These are phyloP conservation scores for Vigna reflexopilosa DNA, from an alignment of 306 rosid species.

Conservation along the genomic window DNA sequence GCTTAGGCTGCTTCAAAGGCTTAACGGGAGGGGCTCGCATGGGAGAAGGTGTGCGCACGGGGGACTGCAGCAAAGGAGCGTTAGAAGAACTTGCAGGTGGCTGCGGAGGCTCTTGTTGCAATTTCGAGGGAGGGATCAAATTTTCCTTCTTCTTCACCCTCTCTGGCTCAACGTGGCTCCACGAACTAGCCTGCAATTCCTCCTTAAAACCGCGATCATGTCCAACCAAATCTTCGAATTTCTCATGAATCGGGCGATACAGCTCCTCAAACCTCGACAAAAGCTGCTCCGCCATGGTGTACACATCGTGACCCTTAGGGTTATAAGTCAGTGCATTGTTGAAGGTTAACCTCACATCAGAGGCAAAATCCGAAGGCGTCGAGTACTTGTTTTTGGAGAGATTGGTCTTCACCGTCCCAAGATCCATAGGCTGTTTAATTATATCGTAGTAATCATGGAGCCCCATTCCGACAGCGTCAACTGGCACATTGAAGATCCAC, in stretches of 20 bases:
- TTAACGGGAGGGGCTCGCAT: conserved; percentile 62
- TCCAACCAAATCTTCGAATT: conserved; percentile 45
- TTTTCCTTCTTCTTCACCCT: conserved; percentile 54
- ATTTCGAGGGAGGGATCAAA: conserved; percentile 24
- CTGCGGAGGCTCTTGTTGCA: conserved; percentile 36
- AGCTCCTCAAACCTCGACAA: conserved; percentile 70
- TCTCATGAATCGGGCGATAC: conserved; percentile 61
- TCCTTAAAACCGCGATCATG: conserved; percentile 63
- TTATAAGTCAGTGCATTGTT: conserved; percentile 83
- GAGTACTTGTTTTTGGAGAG: conserved; percentile 57
- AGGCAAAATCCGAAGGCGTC: conserved; percentile 71
- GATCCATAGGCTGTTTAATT: conserved; percentile 92
- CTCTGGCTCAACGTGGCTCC: conserved; percentile 75
- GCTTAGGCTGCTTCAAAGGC: conserved; percentile 90
- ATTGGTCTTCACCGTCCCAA: conserved; percentile 75
- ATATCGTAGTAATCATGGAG: conserved; percentile 90
- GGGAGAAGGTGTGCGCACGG: conserved; percentile 72
- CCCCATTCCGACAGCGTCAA: conserved; percentile 64
- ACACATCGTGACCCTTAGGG: conserved; percentile 81
- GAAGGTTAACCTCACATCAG: conserved; percentile 80
- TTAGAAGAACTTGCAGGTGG: conserved; percentile 63
- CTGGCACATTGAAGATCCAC: conserved; percentile 80
- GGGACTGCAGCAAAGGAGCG: conserved; percentile 66
- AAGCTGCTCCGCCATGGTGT: conserved; percentile 69
- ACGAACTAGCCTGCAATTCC: conserved; percentile 84